Evolutionary conservation across 352 stramenopile species (phyloP).

Genomic region (Phytophthora multivora): DNA sequence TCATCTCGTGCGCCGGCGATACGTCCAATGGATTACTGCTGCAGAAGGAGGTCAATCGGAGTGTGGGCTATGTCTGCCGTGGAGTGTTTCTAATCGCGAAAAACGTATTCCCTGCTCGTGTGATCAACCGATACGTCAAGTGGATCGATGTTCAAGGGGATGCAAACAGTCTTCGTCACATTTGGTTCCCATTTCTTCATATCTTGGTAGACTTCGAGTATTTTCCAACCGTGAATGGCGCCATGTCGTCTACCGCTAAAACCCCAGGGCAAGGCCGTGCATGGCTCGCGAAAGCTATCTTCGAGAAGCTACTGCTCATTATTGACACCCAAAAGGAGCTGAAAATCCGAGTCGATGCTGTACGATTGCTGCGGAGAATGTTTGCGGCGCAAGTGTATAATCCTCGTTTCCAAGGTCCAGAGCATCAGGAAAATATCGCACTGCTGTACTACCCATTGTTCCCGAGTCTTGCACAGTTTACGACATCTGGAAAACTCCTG

Average conservation of each 20-base stretch:
- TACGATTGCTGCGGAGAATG: constrained; percentile 62
- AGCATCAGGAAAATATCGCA: constrained; percentile 65
- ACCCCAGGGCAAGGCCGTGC: constrained; percentile 10
- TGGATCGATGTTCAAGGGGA: constrained; percentile 47
- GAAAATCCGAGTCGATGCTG: constrained; percentile 56
- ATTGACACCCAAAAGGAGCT: constrained; percentile 65
- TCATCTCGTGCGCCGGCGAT: constrained; percentile 42
- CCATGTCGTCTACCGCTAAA: background rate
- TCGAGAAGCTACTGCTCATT: constrained; percentile 56
- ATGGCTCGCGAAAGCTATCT: constrained; percentile 66
- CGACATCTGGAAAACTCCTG: constrained; percentile 52
- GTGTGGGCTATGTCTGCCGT: constrained; percentile 58
- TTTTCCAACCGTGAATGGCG: constrained; percentile 67
- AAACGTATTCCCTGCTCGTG: constrained; percentile 46
- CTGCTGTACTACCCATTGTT: constrained; percentile 69
- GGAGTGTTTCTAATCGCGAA: constrained; percentile 59
- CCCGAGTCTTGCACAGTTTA: constrained; percentile 49
- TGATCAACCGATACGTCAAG: constrained; percentile 52
- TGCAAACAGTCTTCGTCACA: constrained; percentile 60
- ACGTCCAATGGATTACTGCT: constrained; percentile 46
- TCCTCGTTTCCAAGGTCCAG: constrained; percentile 35
- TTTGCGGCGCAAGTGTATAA: constrained; percentile 72
- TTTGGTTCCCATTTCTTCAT: constrained; percentile 71
- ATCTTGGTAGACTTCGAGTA: constrained; percentile 75
- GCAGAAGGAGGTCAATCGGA: constrained; percentile 74